A percentile compares a stretch with the other conserved stretches of the same genome.
Conservation (phyloP, 495 filamentous ascomycete genomes). For the Podospora pseudocomata region DNA sequence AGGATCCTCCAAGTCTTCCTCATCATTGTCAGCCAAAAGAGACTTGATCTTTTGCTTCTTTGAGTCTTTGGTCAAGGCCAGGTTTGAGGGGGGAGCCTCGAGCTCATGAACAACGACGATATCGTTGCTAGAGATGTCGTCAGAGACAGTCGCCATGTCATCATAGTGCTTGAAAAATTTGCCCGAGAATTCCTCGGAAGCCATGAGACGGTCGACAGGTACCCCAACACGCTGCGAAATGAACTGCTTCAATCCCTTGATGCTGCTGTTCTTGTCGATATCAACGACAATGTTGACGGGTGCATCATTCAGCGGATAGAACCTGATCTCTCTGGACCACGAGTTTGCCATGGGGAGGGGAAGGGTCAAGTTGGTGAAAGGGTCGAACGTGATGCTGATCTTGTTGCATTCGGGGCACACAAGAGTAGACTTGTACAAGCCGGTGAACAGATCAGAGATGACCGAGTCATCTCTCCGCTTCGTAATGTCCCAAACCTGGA, state of each 20-base stretch:
- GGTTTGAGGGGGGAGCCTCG: slow-evolving; percentile 74
- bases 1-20: slow-evolving; percentile 60
- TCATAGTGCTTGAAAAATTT: slow-evolving; percentile 83
- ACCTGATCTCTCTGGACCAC: slow-evolving; percentile 69
- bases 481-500: slow-evolving; percentile 85
- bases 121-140: slow-evolving; percentile 64
- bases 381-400: slow-evolving; percentile 97
- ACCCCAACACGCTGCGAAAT: slow-evolving; percentile 64
- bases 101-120: slow-evolving; percentile 73
- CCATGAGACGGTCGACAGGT: slow-evolving; percentile 59
- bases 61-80: slow-evolving; percentile 46
- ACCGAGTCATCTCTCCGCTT: slow-evolving; percentile 91
- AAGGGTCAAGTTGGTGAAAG: slow-evolving; percentile 90
- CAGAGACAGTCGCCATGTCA: slow-evolving; percentile 60
- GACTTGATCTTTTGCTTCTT: slow-evolving; percentile 45
- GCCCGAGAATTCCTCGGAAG: slow-evolving; percentile 70
- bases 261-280: slow-evolving; percentile 74
- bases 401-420: slow-evolving; percentile 88
- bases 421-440: slow-evolving; percentile 96
- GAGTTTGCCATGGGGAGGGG: slow-evolving; percentile 81
- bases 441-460: slow-evolving; percentile 89
- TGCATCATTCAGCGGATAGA: slow-evolving; percentile 61
- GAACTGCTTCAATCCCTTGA: slow-evolving; percentile 71
- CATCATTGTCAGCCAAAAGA: slow-evolving; percentile 51
- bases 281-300: slow-evolving; percentile 77